Conservation (phyloP, 2,329 filamentous ascomycete genomes). For the Canariomyces notabilis region DNA sequence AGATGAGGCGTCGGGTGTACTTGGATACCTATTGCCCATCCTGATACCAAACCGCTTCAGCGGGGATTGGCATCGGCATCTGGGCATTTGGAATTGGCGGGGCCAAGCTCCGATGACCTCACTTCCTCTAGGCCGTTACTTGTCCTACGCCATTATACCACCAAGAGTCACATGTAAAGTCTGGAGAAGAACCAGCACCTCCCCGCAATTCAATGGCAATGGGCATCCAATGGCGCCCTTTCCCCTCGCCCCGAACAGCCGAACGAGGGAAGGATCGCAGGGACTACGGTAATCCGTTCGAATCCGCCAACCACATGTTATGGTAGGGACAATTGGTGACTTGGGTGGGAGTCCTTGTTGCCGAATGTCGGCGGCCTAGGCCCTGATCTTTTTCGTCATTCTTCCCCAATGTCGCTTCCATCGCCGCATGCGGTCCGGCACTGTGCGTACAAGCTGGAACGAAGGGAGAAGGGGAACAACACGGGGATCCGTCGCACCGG, state of each 20-base stretch:
- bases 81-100: constrained; percentile 13
- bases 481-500: constrained; percentile 4
- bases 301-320: constrained; percentile 14
- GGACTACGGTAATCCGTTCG: no score
- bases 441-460: neutral
- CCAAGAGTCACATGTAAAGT: constrained; percentile 17
- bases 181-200: neutral
- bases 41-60: neutral
- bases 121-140: constrained; percentile 3
- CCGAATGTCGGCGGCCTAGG: constrained; percentile 5
- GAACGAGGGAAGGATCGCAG: constrained; percentile 8
- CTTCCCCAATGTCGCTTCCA: neutral
- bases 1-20: no score
- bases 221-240: constrained; percentile 9
- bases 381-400: constrained; percentile 23
- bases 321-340: neutral
- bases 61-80: neutral
- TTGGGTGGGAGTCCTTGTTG: no score
- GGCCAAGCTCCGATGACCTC: constrained; percentile 19
- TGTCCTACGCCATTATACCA: neutral
- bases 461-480: neutral
- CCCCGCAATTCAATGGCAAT: neutral
- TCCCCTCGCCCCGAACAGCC: constrained; percentile 12
- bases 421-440: constrained; percentile 10
- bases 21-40: no score